These are phyloP conservation scores for Straminergon stramineum DNA, from an alignment of 225 moss, liverwort and hornwort genomes.

Conservation along the genomic window DNA sequence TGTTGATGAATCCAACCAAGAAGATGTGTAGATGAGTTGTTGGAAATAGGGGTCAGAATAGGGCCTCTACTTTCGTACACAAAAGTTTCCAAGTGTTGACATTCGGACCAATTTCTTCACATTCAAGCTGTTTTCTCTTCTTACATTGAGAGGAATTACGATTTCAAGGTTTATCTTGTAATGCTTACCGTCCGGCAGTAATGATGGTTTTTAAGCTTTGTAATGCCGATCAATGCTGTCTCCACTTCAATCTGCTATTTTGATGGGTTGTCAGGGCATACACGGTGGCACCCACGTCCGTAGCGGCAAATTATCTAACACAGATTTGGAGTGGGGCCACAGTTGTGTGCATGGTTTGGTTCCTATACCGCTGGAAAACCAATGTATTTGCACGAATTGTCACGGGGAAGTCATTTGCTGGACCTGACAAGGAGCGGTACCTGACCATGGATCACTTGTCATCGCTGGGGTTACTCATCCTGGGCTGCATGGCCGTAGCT, in stretches of 20 bases:
- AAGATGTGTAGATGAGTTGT: not conserved
- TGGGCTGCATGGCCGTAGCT: constrained; percentile 72
- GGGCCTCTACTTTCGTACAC: not conserved
- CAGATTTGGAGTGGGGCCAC: constrained; percentile 80
- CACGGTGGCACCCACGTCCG: constrained; percentile 53
- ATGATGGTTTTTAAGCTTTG: constrained; percentile 24
- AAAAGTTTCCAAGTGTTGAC: not conserved
- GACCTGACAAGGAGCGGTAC: constrained; percentile 55
- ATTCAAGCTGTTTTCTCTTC: not conserved
- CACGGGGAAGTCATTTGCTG: constrained; percentile 22
- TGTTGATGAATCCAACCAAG: not conserved
- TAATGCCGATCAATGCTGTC: constrained; percentile 11
- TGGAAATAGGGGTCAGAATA: not conserved
- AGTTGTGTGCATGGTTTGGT: constrained; percentile 53
- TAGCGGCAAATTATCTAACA: constrained; percentile 51
- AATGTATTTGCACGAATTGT: constrained; percentile 49
- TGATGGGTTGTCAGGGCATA: constrained; percentile 38
- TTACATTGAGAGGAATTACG: not conserved
- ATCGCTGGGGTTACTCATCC: constrained; percentile 27
- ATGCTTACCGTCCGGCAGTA: not conserved
- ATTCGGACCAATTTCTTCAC: not conserved
- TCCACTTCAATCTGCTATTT: not conserved
- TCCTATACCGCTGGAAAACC: constrained; percentile 77
- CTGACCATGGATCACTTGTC: constrained; percentile 44
- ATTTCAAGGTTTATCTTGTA: not conserved